Percentiles rank a stretch among this genome's conserved stretches.
Evolutionary conservation across 306 rosid species (phyloP).

Genomic region (Corylus heterophylla): DNA sequence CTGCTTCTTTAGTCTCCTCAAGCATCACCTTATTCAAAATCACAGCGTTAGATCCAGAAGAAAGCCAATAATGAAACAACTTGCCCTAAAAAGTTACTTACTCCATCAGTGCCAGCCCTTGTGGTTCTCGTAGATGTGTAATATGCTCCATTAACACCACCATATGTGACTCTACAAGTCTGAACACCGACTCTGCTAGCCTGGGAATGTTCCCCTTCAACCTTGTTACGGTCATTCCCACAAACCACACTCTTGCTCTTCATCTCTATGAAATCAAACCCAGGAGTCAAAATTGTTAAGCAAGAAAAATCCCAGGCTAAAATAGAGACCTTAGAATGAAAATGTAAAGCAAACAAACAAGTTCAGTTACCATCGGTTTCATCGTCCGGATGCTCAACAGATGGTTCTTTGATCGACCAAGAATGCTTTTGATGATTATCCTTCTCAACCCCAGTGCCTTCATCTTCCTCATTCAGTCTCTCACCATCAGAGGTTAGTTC

Average conservation of each 20-base stretch:
- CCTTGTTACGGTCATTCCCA: constrained; percentile 32
- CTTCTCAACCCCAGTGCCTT: constrained; percentile 22
- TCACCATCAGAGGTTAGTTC: constrained; percentile 72
- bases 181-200: constrained; percentile 36
- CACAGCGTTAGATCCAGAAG: constrained; percentile 11
- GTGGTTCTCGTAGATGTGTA: constrained; percentile 67
- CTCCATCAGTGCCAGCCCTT: constrained; percentile 65
- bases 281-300: constrained; percentile 5
- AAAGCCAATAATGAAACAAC: not conserved
- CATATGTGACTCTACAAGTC: constrained; percentile 72
- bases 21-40: constrained; percentile 47
- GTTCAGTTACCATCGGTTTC: constrained; percentile 47
- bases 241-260: constrained; percentile 29
- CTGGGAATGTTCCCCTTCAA: constrained; percentile 30
- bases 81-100: constrained; percentile 32
- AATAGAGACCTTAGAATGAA: not conserved
- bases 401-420: constrained; percentile 56
- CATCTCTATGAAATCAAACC: constrained; percentile 30
- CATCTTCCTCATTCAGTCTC: constrained; percentile 23
- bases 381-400: constrained; percentile 81
- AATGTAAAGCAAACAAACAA: not conserved
- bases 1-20: constrained; percentile 90
- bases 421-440: constrained; percentile 20
- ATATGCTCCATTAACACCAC: constrained; percentile 88
- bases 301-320: constrained; percentile 2